Evolutionary conservation across 129 eudicot species (phyloP), one percentile per base, ranked within the genome.

Genomic region (Erigeron canadensis): DNA sequence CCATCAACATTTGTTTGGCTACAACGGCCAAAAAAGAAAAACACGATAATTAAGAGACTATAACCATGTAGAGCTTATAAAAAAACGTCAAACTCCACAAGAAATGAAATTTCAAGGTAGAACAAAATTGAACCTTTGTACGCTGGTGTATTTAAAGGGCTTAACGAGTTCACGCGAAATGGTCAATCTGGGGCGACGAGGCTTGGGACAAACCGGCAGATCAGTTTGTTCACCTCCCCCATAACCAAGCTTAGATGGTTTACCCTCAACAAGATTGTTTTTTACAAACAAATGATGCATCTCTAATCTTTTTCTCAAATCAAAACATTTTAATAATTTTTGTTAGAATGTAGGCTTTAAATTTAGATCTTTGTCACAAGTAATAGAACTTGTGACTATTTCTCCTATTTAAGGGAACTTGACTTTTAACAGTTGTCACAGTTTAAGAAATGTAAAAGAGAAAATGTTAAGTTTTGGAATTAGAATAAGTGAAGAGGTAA

Each of bases 121-220:
- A 48, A 45, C 15, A 56, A 46, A 21, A 53, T n/a, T 4, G 15
- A 47, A 85, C 90, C 82, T 76, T 67, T 82, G 76, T 7, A 75
- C 45, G 53, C 65, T 76, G 69, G 34, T 76, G 77, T 85, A 82
- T 62, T 64, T 69, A 69, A 80, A 47, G 39, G 82, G 67, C 58
- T 77, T 82, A 54, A 82, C 57, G 16, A 79, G 78, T 65, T 85
- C 85, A 64, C 65, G 57, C 58, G 83, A 77, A 43, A 79, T 8
- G 42, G 73, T 39, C 45, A 78, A 70, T 47, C 77, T 78, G 15
- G 56, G 87, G 1, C 85, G 84, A 47, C 85, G 81, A 59, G 90
- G 85, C 70, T 85, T 85, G 0, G 87, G 85, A 55, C 90, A 85
- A 64, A 85, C 59, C 1, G 81, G 85, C 40, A 40, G 8, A 75